Evolutionary conservation across 805 yeast species (phyloP), one percentile per base, ranked within the genome.

Genomic region (Candida sonorensis): DNA sequence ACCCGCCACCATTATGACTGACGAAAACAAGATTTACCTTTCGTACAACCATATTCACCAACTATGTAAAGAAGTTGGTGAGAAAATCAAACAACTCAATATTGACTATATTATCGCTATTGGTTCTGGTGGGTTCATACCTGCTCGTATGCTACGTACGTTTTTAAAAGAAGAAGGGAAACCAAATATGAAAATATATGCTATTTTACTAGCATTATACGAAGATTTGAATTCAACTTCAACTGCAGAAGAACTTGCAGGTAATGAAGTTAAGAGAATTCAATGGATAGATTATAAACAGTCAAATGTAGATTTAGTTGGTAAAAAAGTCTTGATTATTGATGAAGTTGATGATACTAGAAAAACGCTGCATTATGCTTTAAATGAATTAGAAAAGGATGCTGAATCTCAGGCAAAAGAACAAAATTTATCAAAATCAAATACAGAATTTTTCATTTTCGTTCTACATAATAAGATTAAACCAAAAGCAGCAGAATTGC

Each of bases 21-120:
- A 31, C 24, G 49, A 45, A 31, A 45, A 47, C 5, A 81, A 81
- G 55, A 70, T 77, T 64, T 82, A 78, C 65, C 81, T 82, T 48
- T 77, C 86, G 34, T 82, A 82, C 69, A 81, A 82, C 61, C 80
- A 81, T 56, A 76, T 82, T 18, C 94, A 82, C 55, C 83, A 81
- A 57, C 38, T 57, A 19, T 57, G 61, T 31, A 48, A 57, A 37
- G 61, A 62, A 39, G 56, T 64, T 3, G 78, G 87, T 11, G 75
- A 67, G 35, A 72, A 68, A 42, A 72, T 82, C 55, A 77, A 75
- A 56, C 59, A 63, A 17, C 80, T 85, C 66, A 75, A 84, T 48
- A 94, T 95, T 24, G 94, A 88, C 58, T 69, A 85, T 37, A 84
- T 88, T 61, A 84, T 90, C 41, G 97, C 97, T 46, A 86, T 90